phyloP scores from a whole-genome alignment of 148 eudicot species.

The Fallopia convolvulus region DNA sequence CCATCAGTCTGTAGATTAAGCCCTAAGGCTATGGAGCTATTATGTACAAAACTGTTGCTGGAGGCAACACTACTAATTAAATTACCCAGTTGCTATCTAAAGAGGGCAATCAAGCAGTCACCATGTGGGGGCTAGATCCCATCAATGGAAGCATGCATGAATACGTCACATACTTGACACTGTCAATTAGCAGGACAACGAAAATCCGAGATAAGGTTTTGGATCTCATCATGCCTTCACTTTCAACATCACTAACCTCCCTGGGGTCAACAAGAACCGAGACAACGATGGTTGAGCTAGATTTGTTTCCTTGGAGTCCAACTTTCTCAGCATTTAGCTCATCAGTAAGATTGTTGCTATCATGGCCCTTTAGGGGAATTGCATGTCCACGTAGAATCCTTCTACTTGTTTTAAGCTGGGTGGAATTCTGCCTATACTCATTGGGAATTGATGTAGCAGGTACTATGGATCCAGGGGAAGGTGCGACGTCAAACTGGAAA shows the following conservation, averaged over 20 bases:
- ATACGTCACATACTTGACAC: slow-evolving; percentile 95
- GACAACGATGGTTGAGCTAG: slow-evolving; percentile 73
- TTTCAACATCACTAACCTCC: slow-evolving; percentile 61
- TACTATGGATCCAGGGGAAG: slow-evolving; percentile 70
- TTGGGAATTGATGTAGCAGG: slow-evolving; percentile 43
- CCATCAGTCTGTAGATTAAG: background rate
- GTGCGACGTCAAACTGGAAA: slow-evolving; percentile 80
- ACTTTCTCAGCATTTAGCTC: slow-evolving; percentile 33
- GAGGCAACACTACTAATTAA: background rate
- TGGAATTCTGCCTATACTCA: slow-evolving; percentile 38
- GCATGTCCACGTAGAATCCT: slow-evolving; percentile 65
- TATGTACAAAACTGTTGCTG: background rate
- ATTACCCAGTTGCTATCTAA: background rate
- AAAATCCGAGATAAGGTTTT: slow-evolving; percentile 77
- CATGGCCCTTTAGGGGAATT: slow-evolving; percentile 43
- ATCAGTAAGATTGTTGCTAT: slow-evolving; percentile 43
- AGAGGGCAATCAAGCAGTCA: slow-evolving; percentile 38
- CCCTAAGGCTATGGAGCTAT: background rate
- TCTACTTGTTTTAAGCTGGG: slow-evolving; percentile 50
- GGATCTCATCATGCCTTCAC: slow-evolving; percentile 57
- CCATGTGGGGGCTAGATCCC: slow-evolving; percentile 62
- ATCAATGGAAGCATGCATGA: slow-evolving; percentile 86
- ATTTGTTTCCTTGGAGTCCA: slow-evolving; percentile 37
- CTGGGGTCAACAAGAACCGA: slow-evolving; percentile 93
- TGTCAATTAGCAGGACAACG: slow-evolving; percentile 84